phyloP scores from a whole-genome alignment of 352 stramenopile genomes.

The Phytophthora fragariae region DNA sequence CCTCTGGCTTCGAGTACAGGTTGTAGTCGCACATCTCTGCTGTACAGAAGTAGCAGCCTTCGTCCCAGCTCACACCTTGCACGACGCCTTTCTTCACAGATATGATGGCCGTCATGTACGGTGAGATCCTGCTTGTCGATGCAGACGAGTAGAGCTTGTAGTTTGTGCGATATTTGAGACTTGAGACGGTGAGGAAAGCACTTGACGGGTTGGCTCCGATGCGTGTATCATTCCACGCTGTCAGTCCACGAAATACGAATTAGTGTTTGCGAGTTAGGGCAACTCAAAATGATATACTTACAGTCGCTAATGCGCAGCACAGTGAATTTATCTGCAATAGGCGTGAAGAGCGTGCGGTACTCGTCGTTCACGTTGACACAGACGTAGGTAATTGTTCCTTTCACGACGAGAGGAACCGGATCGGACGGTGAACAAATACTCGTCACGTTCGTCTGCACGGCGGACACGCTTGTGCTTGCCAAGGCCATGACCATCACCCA shows the following conservation, averaged over 20 bases:
- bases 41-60: slow-evolving; percentile 82
- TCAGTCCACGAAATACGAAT: background rate
- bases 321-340: slow-evolving; percentile 79
- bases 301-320: slow-evolving; percentile 78
- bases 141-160: slow-evolving; percentile 82
- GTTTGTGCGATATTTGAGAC: slow-evolving; percentile 62
- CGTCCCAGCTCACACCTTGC: slow-evolving; percentile 83
- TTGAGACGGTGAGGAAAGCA: slow-evolving; percentile 77
- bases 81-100: slow-evolving; percentile 82
- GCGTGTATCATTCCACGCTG: slow-evolving; percentile 77
- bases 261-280: slow-evolving; percentile 1
- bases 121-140: slow-evolving; percentile 53
- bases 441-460: slow-evolving; percentile 60
- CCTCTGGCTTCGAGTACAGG: slow-evolving; percentile 61
- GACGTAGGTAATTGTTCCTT: slow-evolving; percentile 71
- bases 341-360: slow-evolving; percentile 80
- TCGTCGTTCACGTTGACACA: slow-evolving; percentile 84
- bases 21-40: slow-evolving; percentile 70
- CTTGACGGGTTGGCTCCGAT: slow-evolving; percentile 56
- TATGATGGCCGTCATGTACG: slow-evolving; percentile 83
- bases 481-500: slow-evolving; percentile 11
- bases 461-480: slow-evolving; percentile 19
- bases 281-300: slow-evolving; percentile 38
- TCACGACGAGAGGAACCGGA: slow-evolving; percentile 55
- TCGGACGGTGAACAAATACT: slow-evolving; percentile 68